These are phyloP conservation scores for Vitis hybrid DNA, from an alignment of 177 flowering plant genomes.

Conservation along the genomic window DNA sequence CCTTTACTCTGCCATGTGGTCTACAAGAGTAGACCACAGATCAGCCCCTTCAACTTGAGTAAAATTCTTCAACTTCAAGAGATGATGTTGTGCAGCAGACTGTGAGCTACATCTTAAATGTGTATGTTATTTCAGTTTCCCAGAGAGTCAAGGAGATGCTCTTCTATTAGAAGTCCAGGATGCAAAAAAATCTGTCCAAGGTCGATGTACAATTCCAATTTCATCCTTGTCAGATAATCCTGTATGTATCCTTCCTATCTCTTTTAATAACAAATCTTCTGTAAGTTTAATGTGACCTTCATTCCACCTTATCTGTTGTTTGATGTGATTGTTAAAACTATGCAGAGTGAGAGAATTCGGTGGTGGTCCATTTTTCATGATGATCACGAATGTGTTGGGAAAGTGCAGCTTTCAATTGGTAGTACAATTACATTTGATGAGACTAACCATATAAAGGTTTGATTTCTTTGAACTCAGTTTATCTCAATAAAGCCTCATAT, in stretches of 20 bases:
- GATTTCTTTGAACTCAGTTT: not conserved
- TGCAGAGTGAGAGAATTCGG: constrained; percentile 69
- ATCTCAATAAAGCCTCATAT: not conserved
- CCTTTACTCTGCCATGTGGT: not conserved
- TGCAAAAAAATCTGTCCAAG: constrained; percentile 49
- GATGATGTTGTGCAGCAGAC: constrained; percentile 2
- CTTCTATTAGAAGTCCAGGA: constrained; percentile 72
- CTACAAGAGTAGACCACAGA: not conserved
- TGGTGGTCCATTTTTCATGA: constrained; percentile 94
- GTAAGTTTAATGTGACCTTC: not conserved
- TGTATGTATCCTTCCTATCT: constrained; percentile 35
- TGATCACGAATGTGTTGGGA: constrained; percentile 84
- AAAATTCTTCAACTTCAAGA: not conserved
- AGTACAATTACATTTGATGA: constrained; percentile 60
- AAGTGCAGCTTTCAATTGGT: constrained; percentile 71
- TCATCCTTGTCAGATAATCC: constrained; percentile 69
- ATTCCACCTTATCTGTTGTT: not conserved
- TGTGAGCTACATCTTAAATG: not conserved
- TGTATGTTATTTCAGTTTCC: constrained; percentile 57
- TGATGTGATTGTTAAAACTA: constrained; percentile 1
- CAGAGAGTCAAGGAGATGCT: constrained; percentile 83
- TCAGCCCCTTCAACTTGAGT: not conserved
- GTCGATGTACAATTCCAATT: constrained; percentile 69
- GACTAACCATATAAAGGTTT: constrained; percentile 63
- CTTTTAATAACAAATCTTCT: not conserved